Percentiles rank a stretch among this genome's conserved stretches.
Evolutionary conservation across 441 rosid genomes (phyloP).

Genomic region (Adansonia madagascariensis): DNA sequence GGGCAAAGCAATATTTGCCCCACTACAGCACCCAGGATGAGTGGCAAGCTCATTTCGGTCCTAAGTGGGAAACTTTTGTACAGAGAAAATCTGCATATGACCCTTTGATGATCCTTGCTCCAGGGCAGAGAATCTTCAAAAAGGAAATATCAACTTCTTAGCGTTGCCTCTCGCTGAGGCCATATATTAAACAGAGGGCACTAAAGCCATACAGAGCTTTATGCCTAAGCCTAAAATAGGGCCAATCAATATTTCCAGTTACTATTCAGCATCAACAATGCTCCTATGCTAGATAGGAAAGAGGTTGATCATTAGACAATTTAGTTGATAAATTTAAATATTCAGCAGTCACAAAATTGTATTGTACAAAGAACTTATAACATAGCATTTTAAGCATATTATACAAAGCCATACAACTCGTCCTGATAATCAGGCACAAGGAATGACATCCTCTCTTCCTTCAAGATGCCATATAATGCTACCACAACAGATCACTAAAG

Average conservation of each 20-base stretch:
- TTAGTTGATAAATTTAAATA: constrained; percentile 29
- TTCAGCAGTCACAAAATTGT: constrained; percentile 11
- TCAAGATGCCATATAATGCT: not conserved
- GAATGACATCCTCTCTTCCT: not conserved
- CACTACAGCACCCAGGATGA: constrained; percentile 63
- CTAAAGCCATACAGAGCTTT: constrained; percentile 17
- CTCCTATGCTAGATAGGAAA: constrained; percentile 21
- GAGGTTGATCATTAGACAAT: constrained; percentile 10
- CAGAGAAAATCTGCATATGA: constrained; percentile 72
- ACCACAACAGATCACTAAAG: constrained; percentile 16
- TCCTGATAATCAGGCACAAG: constrained; percentile 5
- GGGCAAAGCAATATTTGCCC: constrained; percentile 75
- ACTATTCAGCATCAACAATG: constrained; percentile 21
- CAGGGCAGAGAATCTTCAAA: constrained; percentile 75
- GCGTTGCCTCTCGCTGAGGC: constrained; percentile 28
- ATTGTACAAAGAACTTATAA: constrained; percentile 21
- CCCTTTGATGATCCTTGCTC: constrained; percentile 79
- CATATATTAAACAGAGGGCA: constrained; percentile 26
- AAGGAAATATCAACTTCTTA: constrained; percentile 44
- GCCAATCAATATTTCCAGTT: constrained; percentile 22
- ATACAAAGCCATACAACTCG: constrained; percentile 16
- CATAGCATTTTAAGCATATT: constrained; percentile 18
- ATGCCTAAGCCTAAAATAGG: constrained; percentile 41
- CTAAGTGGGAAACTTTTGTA: constrained; percentile 66
- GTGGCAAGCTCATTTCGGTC: constrained; percentile 81